phyloP scores from a whole-genome alignment of 352 stramenopile species.

The Pythium grandisporangium region DNA sequence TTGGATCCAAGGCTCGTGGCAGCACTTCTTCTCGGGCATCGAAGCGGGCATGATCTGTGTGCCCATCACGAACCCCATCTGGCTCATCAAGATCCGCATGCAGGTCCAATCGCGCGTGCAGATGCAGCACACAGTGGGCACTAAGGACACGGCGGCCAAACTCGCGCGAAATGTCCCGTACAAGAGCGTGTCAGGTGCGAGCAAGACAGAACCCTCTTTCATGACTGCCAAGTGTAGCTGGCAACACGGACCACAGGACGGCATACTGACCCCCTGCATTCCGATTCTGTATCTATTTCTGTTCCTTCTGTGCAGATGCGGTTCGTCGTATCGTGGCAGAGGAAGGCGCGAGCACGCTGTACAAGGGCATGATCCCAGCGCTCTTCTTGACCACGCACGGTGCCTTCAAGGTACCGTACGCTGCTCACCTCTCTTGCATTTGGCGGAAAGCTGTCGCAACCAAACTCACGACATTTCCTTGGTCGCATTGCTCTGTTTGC shows the following conservation, averaged over 20 bases:
- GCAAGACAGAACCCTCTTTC: no score
- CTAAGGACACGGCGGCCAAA: constrained; percentile 48
- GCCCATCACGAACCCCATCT: constrained; percentile 97
- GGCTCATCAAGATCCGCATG: constrained; percentile 97
- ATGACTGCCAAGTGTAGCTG: neutral
- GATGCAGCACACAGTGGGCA: constrained; percentile 24
- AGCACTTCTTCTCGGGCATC: constrained; percentile 76
- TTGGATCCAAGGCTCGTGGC: constrained; percentile 65
- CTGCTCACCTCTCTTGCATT: neutral
- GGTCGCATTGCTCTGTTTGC: neutral
- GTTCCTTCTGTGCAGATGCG: constrained; percentile 56
- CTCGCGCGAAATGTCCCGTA: constrained; percentile 54
- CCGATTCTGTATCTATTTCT: neutral
- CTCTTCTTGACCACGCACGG: constrained; percentile 96
- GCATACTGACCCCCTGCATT: no score
- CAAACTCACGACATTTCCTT: neutral
- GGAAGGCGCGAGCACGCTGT: constrained; percentile 91
- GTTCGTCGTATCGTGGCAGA: constrained; percentile 91
- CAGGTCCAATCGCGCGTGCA: constrained; percentile 78
- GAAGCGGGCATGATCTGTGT: constrained; percentile 89
- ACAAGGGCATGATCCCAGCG: constrained; percentile 93
- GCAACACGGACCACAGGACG: no score
- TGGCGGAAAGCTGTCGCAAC: neutral
- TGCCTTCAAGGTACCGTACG: constrained; percentile 81
- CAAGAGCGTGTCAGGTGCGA: constrained; percentile 44